phyloP scores from a whole-genome alignment of 192 early-diverging fungal genomes.

The Coemansia erecta region DNA sequence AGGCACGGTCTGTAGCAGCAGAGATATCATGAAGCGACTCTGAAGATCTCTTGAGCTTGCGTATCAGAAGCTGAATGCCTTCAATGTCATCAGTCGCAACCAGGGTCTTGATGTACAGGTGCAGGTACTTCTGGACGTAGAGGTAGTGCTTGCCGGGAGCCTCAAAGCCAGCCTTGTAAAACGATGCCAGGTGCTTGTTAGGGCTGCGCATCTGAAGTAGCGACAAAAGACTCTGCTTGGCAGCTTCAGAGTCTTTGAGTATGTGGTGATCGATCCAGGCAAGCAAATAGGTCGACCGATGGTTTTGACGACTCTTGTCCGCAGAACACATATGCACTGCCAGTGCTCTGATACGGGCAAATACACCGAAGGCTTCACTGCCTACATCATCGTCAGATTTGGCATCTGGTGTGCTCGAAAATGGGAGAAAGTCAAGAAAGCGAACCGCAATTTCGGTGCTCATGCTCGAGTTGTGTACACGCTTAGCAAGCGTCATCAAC shows the following conservation, averaged over 20 bases:
- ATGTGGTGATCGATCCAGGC: constrained; percentile 45
- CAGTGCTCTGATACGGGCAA: not conserved
- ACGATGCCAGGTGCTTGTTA: constrained; percentile 43
- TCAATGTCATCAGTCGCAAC: constrained; percentile 35
- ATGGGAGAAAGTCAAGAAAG: constrained; percentile 33
- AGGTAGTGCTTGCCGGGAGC: constrained; percentile 48
- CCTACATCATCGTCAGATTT: not conserved
- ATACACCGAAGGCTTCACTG: not conserved
- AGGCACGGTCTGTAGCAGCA: constrained; percentile 4
- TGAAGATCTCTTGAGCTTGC: constrained; percentile 42
- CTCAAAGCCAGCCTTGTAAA: constrained; percentile 53
- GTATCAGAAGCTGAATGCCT: constrained; percentile 26
- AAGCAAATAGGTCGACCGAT: constrained; percentile 32
- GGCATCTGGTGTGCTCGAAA: not conserved
- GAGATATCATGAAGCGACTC: constrained; percentile 23
- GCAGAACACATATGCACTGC: constrained; percentile 21
- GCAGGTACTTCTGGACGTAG: constrained; percentile 51
- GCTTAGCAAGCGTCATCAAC: constrained; percentile 31
- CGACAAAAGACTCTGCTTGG: constrained; percentile 36
- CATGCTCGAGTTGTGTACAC: constrained; percentile 10
- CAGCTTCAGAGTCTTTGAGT: constrained; percentile 21
- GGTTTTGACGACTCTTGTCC: constrained; percentile 47
- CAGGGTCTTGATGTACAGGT: constrained; percentile 33
- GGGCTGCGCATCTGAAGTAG: constrained; percentile 43
- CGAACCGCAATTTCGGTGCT: constrained; percentile 19